Base-by-base conservation (phyloP, 164 flowering plant genomes). In the Umbilicus rupestris region DNA sequence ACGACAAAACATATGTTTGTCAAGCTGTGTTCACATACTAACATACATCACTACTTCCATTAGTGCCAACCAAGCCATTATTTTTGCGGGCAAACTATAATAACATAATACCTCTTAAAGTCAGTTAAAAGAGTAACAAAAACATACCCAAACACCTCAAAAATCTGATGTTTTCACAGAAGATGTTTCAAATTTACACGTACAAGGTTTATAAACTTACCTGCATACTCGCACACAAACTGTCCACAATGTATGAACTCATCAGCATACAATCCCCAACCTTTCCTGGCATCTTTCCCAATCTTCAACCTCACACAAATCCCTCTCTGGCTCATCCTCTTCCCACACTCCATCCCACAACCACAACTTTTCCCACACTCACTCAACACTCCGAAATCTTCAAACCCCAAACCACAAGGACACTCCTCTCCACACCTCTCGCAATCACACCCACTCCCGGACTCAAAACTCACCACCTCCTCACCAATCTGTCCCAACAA, bases 141-240 rank as follows among this genome's bases (percentile, higher is more conserved):
- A 35, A 7, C 37, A 35, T 35, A 35, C 37, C 7, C 37, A 35
- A 35, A 35, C 37, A 35, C 37, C 37, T 35, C 37, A 35, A 35
- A 35, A 7, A 35, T 35, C 37, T 3, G 6, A 35, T 35, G 7
- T 35, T 35, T 35, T 35, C 37, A 35, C 6, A 3, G 7, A 35
- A 35, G 37, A 35, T 35, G 37, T 35, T 1, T 31, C 24, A 62
- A 62, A 35, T 33, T 14, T 2, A 31, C 42, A 17, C 30, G 22
- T 62, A 3, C 29, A 65, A 22, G 41, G 24, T 22, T 16, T 15
- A 28, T 33, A 39, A 63, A 3, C 8, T 16, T 73, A 89, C 98
- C 98, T 33, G 96, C 87, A 76, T 94, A 94, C 65, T 92, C 97
- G 64, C 94, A 94, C 16, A 89, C 69, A 64, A 91, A 92, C 26